Evolutionary conservation across 2,329 filamentous ascomycete species (phyloP).

Genomic region (Lasiodiplodia theobromae): DNA sequence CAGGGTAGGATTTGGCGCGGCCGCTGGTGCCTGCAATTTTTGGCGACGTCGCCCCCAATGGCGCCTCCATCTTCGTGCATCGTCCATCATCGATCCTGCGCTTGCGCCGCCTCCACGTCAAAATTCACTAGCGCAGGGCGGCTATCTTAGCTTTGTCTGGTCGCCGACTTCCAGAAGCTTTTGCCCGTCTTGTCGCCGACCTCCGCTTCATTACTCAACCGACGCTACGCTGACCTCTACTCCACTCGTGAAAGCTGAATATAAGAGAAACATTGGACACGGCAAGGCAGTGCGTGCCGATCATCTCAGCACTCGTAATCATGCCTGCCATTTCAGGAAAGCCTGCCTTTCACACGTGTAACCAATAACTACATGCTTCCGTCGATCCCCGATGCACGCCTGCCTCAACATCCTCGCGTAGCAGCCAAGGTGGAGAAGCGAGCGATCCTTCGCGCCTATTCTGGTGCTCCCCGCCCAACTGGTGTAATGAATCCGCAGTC

Average conservation of each 20-base stretch:
- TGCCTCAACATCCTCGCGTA: not conserved
- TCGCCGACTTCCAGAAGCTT: constrained; percentile 12
- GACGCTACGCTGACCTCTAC: not conserved
- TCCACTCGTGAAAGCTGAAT: not conserved
- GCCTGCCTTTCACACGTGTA: not conserved
- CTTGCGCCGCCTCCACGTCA: not conserved
- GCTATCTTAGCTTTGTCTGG: not conserved
- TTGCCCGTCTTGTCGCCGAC: not conserved
- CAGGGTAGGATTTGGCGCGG: not conserved
- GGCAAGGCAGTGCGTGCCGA: not conserved
- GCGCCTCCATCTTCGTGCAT: not conserved
- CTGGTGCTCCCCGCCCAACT: not conserved
- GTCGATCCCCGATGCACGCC: not conserved
- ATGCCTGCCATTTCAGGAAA: not conserved
- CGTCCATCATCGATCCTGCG: no score
- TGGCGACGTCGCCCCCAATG: not conserved
- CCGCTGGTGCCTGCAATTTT: not conserved
- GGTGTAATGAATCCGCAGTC: not conserved
- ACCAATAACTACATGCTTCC: not conserved
- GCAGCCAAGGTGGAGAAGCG: not conserved
- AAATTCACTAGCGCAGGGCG: not conserved
- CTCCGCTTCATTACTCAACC: no score
- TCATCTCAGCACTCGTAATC: not conserved
- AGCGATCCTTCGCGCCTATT: not conserved
- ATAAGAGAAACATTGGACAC: not conserved